phyloP scores from a whole-genome alignment of 139 green algal genomes.

The Tetraselmis chui region DNA sequence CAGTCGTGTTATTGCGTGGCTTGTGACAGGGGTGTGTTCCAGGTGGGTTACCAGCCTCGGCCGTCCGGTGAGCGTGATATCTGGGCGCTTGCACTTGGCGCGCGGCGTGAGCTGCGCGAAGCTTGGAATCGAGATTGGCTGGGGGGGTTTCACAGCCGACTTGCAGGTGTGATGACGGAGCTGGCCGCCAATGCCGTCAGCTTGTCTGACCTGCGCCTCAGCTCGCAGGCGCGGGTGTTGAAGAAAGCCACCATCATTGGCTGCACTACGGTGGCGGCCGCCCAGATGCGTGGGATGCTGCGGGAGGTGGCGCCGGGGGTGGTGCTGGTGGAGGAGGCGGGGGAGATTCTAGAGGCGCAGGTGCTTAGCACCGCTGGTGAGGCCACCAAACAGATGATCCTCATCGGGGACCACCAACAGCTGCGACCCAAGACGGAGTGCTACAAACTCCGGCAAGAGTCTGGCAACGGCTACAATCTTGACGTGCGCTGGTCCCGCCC shows the following conservation, averaged over 20 bases:
- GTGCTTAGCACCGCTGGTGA: conserved; percentile 49
- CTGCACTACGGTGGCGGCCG: neutral
- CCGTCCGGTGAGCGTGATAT: no score
- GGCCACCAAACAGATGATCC: conserved; percentile 62
- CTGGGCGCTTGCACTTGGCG: no score
- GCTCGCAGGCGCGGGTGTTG: neutral
- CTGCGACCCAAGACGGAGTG: conserved; percentile 66
- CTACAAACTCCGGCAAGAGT: conserved; percentile 40
- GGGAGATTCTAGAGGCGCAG: conserved; percentile 70
- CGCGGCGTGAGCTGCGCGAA: no score
- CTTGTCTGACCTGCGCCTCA: neutral
- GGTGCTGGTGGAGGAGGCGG: conserved; percentile 73
- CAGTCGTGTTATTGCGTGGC: no score
- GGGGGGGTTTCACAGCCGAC: neutral
- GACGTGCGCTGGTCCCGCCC: no score
- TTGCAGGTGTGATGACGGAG: neutral
- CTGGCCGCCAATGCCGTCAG: neutral
- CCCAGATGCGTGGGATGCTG: conserved; percentile 11
- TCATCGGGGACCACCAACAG: conserved; percentile 66
- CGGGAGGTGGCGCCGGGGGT: conserved; percentile 26
- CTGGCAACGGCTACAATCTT: conserved; percentile 47
- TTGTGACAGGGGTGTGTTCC: no score
- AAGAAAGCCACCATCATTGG: neutral
- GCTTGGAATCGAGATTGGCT: no score
- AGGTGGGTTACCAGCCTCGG: no score